Evolutionary conservation across 2,329 filamentous ascomycete species (phyloP).

Genomic region (Verticillium albo-atrum): DNA sequence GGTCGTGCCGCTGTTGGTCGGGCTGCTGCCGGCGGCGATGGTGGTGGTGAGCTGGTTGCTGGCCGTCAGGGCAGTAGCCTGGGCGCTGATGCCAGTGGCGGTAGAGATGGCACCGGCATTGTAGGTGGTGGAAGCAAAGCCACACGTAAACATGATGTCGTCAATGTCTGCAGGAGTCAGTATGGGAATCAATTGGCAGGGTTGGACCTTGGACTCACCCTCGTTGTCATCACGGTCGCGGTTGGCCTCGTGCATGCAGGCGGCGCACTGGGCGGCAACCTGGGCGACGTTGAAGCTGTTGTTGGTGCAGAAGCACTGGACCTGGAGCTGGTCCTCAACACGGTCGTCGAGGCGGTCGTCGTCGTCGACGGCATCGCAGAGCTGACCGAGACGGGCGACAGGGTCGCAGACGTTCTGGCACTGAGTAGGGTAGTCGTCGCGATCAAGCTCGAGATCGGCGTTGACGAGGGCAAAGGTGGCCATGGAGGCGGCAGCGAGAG

Average conservation of each 20-base stretch:
- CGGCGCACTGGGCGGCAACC: constrained; percentile 23
- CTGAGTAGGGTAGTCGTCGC: constrained; percentile 13
- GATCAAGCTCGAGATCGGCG: constrained; percentile 12
- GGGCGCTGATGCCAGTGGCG: constrained; percentile 9
- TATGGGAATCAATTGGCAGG: background rate
- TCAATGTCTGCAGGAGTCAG: constrained; percentile 7
- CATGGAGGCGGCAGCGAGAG: constrained; percentile 6
- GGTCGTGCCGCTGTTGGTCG: background rate
- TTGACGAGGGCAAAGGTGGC: constrained; percentile 8
- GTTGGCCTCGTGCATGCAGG: constrained; percentile 11
- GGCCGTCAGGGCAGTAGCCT: constrained; percentile 8
- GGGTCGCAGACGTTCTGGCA: constrained; percentile 13
- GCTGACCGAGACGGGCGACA: constrained; percentile 8
- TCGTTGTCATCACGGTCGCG: constrained; percentile 4
- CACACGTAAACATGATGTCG: constrained; percentile 14
- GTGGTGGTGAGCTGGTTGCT: constrained; percentile 13
- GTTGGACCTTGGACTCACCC: constrained; percentile 5
- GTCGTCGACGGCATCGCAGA: constrained; percentile 13
- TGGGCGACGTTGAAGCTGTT: constrained; percentile 31
- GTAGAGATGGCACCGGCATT: constrained; percentile 1
- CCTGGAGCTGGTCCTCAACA: constrained; percentile 29
- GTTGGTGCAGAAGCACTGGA: constrained; percentile 36
- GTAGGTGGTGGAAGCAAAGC: constrained; percentile 13
- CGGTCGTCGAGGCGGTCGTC: constrained; percentile 21
- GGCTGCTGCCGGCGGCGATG: background rate